These are phyloP conservation scores for Ramaria rubella DNA, from an alignment of 768 basidiomycete genomes.

Conservation along the genomic window DNA sequence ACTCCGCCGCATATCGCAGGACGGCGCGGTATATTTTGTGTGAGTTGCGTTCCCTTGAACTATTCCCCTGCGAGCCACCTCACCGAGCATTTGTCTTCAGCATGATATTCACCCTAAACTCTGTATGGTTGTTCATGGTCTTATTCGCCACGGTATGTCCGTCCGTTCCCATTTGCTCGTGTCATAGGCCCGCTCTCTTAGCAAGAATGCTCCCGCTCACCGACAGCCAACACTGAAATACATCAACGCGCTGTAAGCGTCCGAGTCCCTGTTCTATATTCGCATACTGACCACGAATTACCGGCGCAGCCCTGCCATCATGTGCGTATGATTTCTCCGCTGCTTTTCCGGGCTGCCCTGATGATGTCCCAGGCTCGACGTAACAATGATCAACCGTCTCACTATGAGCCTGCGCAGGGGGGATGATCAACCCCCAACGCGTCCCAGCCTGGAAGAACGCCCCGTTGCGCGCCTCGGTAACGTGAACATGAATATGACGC, in stretches of 20 bases:
- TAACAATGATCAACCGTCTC: not conserved
- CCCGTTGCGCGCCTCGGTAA: too few relatives aligned
- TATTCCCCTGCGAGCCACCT: too few relatives aligned
- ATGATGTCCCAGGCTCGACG: not conserved
- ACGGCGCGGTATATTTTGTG: slow-evolving; percentile 8
- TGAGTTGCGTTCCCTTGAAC: not conserved
- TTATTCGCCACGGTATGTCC: slow-evolving; percentile 1
- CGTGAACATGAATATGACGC: too few relatives aligned
- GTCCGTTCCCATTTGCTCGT: too few relatives aligned
- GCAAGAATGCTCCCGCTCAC: too few relatives aligned
- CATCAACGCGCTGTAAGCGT: not conserved
- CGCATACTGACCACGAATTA: not conserved
- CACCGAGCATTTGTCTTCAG: too few relatives aligned
- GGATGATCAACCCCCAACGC: not conserved
- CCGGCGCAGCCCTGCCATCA: not conserved
- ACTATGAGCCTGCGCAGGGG: not conserved
- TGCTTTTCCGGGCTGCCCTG: not conserved
- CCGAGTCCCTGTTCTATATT: not conserved
- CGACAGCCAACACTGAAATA: not conserved
- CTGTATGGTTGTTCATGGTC: slow-evolving; percentile 7
- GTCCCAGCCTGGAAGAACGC: too few relatives aligned
- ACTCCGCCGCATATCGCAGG: not conserved
- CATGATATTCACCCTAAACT: not conserved
- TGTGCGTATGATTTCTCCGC: not conserved
- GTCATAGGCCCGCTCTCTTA: too few relatives aligned